Evolutionary conservation across 768 basidiomycete genomes (phyloP).

Genomic region (Boletus tomentosulus): DNA sequence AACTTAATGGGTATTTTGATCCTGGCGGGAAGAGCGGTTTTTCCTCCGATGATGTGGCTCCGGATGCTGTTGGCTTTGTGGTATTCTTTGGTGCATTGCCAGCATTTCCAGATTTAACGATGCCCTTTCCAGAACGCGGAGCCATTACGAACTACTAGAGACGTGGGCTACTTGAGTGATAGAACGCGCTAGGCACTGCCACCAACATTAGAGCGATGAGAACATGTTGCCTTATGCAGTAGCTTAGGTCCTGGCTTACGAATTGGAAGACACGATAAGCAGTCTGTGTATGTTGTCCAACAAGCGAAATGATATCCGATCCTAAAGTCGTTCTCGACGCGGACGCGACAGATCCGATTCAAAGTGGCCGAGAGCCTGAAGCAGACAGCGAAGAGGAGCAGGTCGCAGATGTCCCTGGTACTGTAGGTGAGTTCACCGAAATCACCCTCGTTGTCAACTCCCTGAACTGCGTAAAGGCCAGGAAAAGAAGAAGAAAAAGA

Average conservation of each 20-base stretch:
- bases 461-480: conserved; percentile 37
- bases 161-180: too few species aligned
- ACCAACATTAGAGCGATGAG: too few species aligned
- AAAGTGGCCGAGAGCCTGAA: conserved; percentile 21
- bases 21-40: conserved; percentile 77
- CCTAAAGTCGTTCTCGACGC: conserved; percentile 7
- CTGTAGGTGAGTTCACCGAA: conserved; percentile 25
- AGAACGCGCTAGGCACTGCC: too few species aligned
- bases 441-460: background rate
- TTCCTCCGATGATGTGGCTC: conserved; percentile 30
- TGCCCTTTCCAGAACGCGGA: conserved; percentile 54
- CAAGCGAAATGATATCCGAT: conserved; percentile 18
- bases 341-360: conserved; percentile 10
- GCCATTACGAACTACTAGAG: too few species aligned
- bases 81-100: conserved; percentile 72
- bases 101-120: conserved; percentile 87
- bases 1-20: conserved; percentile 76
- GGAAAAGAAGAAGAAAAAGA: conserved; percentile 93
- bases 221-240: too few species aligned
- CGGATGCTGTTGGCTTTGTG: conserved; percentile 9
- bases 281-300: background rate
- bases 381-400: conserved; percentile 35
- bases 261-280: too few species aligned
- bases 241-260: too few species aligned
- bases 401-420: conserved; percentile 19